These are phyloP conservation scores for Talaromyces stipitatus DNA, from an alignment of 495 filamentous ascomycete species.

Conservation along the genomic window DNA sequence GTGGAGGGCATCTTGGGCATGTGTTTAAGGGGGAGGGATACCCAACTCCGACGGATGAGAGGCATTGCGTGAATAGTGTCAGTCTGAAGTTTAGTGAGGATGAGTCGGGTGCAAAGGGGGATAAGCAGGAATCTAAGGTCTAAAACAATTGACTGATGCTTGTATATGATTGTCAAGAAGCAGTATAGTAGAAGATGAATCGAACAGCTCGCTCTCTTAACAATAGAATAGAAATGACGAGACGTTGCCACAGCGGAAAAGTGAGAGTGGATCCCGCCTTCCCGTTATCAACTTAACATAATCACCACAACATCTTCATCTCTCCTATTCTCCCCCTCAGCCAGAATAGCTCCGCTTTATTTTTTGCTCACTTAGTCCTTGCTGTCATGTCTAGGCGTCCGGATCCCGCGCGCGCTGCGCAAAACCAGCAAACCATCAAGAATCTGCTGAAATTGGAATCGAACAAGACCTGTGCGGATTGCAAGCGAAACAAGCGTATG, in stretches of 20 bases:
- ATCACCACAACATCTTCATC: slow-evolving; percentile 2
- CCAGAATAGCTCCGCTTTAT: slow-evolving; percentile 7
- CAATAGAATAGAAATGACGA: not conserved
- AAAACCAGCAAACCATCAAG: slow-evolving; percentile 88
- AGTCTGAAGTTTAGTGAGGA: slow-evolving; percentile 76
- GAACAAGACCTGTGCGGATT: slow-evolving; percentile 96
- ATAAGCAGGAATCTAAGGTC: slow-evolving; percentile 19
- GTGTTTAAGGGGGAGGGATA: slow-evolving; percentile 97
- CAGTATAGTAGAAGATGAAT: too few species aligned
- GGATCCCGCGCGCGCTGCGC: slow-evolving; percentile 73
- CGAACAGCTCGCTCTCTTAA: too few species aligned
- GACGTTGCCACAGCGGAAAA: not conserved
- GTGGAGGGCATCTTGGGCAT: slow-evolving; percentile 92
- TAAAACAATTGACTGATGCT: not conserved
- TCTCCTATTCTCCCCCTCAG: not conserved
- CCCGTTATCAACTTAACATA: not conserved
- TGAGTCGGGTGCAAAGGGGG: slow-evolving; percentile 24
- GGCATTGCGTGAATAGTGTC: slow-evolving; percentile 94
- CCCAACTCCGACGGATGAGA: slow-evolving; percentile 83
- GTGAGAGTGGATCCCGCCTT: not conserved
- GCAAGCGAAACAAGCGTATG: slow-evolving; percentile 96
- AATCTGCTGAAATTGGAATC: slow-evolving; percentile 81
- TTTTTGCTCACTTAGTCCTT: slow-evolving; percentile 6
- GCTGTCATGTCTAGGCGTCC: slow-evolving; percentile 76
- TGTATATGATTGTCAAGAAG: not conserved